These are phyloP conservation scores for Vachellia pachyceras DNA, from an alignment of 306 rosid genomes.

Conservation along the genomic window DNA sequence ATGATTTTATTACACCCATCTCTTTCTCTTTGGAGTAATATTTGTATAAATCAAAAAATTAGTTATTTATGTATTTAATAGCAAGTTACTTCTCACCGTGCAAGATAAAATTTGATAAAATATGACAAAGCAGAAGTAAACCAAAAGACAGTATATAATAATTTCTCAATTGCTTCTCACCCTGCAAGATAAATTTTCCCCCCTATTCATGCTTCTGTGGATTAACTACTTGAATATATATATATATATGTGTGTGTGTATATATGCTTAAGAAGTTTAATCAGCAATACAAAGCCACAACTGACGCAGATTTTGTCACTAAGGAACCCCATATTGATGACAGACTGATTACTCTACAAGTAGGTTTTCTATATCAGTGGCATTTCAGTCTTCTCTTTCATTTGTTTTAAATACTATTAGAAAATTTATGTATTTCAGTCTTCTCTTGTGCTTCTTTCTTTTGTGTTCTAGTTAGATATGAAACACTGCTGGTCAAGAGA, in stretches of 20 bases:
- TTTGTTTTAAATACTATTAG: neutral
- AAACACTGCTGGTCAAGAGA: conserved; percentile 98
- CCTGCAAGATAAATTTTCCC: neutral
- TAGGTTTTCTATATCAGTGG: conserved; percentile 61
- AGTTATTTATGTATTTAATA: no score
- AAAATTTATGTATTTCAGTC: neutral
- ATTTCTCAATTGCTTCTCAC: no score
- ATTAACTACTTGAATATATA: conserved; percentile 66
- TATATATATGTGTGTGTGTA: no score
- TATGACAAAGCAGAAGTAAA: no score
- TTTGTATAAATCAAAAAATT: no score
- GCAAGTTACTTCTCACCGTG: no score
- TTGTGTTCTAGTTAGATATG: conserved; percentile 70
- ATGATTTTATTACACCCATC: no score
- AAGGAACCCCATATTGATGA: conserved; percentile 97
- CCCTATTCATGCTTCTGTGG: conserved; percentile 30
- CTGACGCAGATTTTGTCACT: conserved; percentile 98
- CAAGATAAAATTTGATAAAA: no score
- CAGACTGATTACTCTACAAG: conserved; percentile 92
- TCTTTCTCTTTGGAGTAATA: no score
- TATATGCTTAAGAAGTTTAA: conserved; percentile 95
- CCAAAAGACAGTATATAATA: no score
- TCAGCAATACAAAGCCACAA: conserved; percentile 98
- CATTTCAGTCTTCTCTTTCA: conserved; percentile 33
- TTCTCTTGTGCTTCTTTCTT: no score